Base-by-base conservation (phyloP, 306 rosid genomes). In the Cucurbita argyrosperma region DNA sequence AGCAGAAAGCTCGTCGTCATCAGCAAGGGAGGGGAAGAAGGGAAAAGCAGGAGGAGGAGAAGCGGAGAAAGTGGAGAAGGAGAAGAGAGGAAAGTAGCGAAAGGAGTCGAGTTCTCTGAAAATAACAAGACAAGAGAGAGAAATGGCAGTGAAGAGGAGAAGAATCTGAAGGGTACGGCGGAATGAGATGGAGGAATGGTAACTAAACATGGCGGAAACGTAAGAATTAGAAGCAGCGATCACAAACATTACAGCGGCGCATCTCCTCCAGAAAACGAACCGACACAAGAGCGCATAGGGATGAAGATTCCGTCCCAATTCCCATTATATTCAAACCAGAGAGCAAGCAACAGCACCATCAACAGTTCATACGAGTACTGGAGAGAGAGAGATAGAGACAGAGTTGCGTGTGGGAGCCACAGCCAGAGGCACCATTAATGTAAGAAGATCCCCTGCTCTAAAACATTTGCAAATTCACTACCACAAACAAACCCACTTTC, bases 111-210 rank as follows among this genome's bases (percentile, higher is more conserved):
- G 30, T 68, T 86, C 89, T 76, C 83, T 54, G 69, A 86, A 50
- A 66, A 91, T 71, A 30, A 87, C 53, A 57, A 87, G 57, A 74
- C 83, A 86, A 16, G 82, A 84, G 81, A 89, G 86, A 66, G 82
- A 87, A 46, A 85, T 76, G 52, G 81, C 65, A 37, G 85, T 83
- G 70, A 89, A 81, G 63, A 88, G 65, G 69, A 89, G 78, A 9
- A 78, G 37, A 54, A 65, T 52, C 10, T 50, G 58, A 13, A 26
- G 5, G 1, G 53, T 19, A 16, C 65, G 66, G 42, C 57, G 74
- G 49, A 61, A 37, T 40, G 54, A 30, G 54, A 35, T 30, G 35
- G 3, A 30, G 35, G 35, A 30, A 30, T 30, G 35, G 67, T 49
- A 63, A 3, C 13, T n/a, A 21, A 42, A n/a, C 78, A 79, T 79